Evolutionary conservation across 1,284 basidiomycete species (phyloP), one percentile per base, ranked within the genome.

Genomic region (Entoloma clypeatum): DNA sequence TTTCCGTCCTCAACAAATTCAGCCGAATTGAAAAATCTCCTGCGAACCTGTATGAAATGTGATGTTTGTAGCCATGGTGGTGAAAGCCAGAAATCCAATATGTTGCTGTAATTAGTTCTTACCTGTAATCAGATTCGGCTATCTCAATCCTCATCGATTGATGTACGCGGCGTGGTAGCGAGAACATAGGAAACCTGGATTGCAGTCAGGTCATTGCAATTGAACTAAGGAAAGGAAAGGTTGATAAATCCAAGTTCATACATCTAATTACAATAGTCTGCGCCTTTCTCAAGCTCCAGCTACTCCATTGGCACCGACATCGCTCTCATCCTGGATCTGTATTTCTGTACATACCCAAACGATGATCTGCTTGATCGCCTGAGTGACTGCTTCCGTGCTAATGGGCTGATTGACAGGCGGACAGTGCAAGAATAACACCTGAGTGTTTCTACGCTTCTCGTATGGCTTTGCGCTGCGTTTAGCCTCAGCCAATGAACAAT

Each of bases 31-130:
- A 14, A 25, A 10, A 16, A 39, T 18, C 3, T 32, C 4, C 13
- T 4, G 44, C 48, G 25, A 28, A 67, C 69, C 74, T 49, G 65
- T 53, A 49, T 92, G 89, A 63, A 92, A 92, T 43, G 85, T 88
- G 58, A 94, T 90, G 67, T 93, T 91, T 41, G 86, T 86, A 22
- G 88, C 79, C 87, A 91, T 91, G 32, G 30, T 26, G 28, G 28
- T 27, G 26, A 30, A 39, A 23, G 14, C 22, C 34, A 38, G 38
- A 30, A 47, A 39, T 26, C 39, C 39, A 19, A 44, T 43, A 26
- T 51, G 33, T 24, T 50, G 32, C 9, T 19, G 7, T 4, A 13
- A 13, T 19, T 14, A 2, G 30, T 9, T 13, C 13, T 31, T 18
- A 18, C 7, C 21, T 4, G n/a, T n/a, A n/a, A n/a, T n/a, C n/a